Base-by-base conservation (phyloP, 2,329 filamentous ascomycete genomes). In the Aspergillus ibericus region DNA sequence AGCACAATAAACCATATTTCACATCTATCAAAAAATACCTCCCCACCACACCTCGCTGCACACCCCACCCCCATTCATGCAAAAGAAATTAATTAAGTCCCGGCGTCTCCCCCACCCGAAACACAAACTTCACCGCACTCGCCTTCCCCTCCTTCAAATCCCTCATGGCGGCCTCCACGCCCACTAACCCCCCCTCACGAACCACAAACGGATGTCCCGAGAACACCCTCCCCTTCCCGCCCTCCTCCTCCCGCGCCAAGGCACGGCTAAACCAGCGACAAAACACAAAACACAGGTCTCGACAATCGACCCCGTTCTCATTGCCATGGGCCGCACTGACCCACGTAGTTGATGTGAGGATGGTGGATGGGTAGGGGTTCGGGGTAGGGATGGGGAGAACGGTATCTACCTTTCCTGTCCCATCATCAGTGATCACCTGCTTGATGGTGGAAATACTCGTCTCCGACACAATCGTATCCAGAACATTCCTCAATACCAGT, bases 61-160 rank as follows among this genome's bases (percentile, higher is more conserved):
- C 15, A 15, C 42, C 20, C 42, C 40, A 5, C 20, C 40, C n/a
- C 15, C n/a, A n/a, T n/a, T n/a, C n/a, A n/a, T n/a, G n/a, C n/a
- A n/a, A n/a, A n/a, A n/a, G n/a, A 44, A 44, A 29, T 8, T 7
- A 46, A 25, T 1, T 20, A 22, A 52, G 8, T 10, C 58, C 62
- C 20, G 66, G 61, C 29, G 82, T 84, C 18, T 85, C 81, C 8
- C 61, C 78, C 68, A 85, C 47, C 16, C 63, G 49, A 46, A 63
- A 60, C 2, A 89, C 82, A 75, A 87, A 89, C 73, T 89, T 89
- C 0, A 83, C 77, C 1, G 80, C 86, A 67, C 82, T 86, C n/a
- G 83, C 85, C 70, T 82, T 85, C 0, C 86, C 86, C 20, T 78
- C 78, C 69, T 80, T 84, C 71, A 89, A 68, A 60, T 84, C 81